These are phyloP conservation scores for Penicillium roqueforti DNA, from an alignment of 495 filamentous ascomycete species.

Conservation along the genomic window DNA sequence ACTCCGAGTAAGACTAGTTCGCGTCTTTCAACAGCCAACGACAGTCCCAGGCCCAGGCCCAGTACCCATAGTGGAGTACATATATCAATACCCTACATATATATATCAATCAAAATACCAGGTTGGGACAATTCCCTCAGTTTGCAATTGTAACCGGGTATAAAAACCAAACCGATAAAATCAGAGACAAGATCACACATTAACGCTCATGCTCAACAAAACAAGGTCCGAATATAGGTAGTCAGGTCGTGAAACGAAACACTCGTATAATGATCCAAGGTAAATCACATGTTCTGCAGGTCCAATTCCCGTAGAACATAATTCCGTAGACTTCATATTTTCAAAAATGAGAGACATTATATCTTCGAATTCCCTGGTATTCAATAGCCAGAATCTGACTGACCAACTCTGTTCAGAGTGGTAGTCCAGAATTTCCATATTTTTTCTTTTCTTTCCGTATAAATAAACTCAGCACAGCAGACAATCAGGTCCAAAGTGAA, in stretches of 20 bases:
- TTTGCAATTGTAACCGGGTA: neutral
- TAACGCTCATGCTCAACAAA: conserved; percentile 22
- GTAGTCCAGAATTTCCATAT: neutral
- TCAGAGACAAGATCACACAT: conserved; percentile 2
- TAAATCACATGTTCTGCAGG: neutral
- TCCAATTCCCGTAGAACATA: neutral
- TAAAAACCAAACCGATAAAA: neutral
- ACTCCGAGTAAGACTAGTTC: too few relatives aligned
- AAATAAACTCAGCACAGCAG: conserved; percentile 2
- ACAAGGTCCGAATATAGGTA: conserved; percentile 6
- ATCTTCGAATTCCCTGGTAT: conserved; percentile 2
- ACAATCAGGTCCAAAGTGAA: conserved; percentile 31
- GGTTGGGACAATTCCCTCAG: neutral
- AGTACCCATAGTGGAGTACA: too few relatives aligned
- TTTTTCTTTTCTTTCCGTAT: conserved; percentile 1
- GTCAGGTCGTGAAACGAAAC: neutral
- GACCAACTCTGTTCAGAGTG: neutral
- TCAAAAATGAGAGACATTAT: neutral
- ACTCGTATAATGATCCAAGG: conserved; percentile 7
- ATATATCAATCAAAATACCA: conserved; percentile 11
- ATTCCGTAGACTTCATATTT: neutral
- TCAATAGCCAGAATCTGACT: conserved; percentile 1
- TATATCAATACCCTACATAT: too few relatives aligned
- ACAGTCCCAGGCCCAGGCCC: too few relatives aligned
- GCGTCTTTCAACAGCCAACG: too few relatives aligned